Percentiles rank a stretch among this genome's conserved stretches.
These are phyloP conservation scores for Sphaceloma murrayae DNA, from an alignment of 2,329 filamentous ascomycete species.

Conservation along the genomic window DNA sequence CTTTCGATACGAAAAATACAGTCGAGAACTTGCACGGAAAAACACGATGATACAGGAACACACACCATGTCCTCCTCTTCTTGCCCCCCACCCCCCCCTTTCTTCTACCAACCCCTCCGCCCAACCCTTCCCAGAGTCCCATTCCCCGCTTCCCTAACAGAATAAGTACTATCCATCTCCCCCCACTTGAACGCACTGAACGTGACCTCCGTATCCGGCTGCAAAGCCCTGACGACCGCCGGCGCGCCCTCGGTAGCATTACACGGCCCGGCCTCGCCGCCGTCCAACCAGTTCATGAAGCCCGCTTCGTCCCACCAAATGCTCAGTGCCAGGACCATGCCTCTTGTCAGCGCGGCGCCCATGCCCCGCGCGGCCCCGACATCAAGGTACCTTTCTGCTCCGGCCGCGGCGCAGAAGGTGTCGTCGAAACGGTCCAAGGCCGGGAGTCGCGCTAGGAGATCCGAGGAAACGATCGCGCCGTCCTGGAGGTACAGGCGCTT, in stretches of 20 bases:
- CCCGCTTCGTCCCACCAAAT: constrained; percentile 56
- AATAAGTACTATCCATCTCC: constrained; percentile 21
- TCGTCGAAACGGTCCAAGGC: constrained; percentile 47
- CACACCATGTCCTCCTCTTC: too few species aligned
- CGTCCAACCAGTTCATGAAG: constrained; percentile 67
- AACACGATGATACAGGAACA: too few species aligned
- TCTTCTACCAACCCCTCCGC: too few species aligned
- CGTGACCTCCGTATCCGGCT: constrained; percentile 20
- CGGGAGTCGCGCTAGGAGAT: constrained; percentile 38
- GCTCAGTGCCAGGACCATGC: constrained; percentile 51
- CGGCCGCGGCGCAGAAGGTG: constrained; percentile 41
- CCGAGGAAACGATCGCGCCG: constrained; percentile 50
- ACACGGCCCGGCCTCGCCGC: constrained; percentile 22
- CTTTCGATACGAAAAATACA: too few species aligned
- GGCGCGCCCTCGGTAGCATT: constrained; percentile 20
- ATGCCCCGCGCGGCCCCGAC: constrained; percentile 50
- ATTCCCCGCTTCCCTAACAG: too few species aligned
- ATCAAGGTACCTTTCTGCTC: constrained; percentile 40
- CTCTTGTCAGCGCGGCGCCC: constrained; percentile 44
- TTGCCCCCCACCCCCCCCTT: too few species aligned
- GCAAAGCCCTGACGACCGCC: constrained; percentile 18
- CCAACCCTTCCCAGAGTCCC: too few species aligned
- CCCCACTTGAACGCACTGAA: constrained; percentile 23
- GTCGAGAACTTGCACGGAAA: too few species aligned
- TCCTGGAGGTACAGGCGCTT: constrained; percentile 57